Evolutionary conservation across 352 stramenopile genomes (phyloP), one percentile per base, ranked within the genome.

Genomic region (Phytophthora citricola): DNA sequence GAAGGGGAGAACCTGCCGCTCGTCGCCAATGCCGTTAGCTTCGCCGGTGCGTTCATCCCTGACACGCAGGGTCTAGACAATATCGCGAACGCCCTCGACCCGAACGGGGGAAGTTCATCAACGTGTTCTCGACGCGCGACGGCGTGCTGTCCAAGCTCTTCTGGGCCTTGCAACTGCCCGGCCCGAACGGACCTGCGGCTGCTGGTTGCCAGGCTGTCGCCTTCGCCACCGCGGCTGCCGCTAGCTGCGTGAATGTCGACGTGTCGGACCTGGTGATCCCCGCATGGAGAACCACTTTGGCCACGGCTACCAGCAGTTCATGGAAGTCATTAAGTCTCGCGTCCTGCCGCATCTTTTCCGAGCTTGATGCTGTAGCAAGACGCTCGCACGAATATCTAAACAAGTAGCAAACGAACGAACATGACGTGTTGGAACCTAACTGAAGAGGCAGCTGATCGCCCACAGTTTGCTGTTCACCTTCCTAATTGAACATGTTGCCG

Each of bases 71-170:
- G 64, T 1, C 58, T 93, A 14, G 59, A 65, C 15, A 71, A 63
- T 22, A 65, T 93, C 44, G 52, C 66, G 1, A 36, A 55, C 4
- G 75, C 77, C 4, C 66, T 93, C 4, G 65, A 81, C 27, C 58
- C 66, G 22, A 58, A 46, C 7, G 34, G 46, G 5, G 83, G 15
- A 80, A 75, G 63, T 82, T 95, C 54, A 39, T 95, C 58, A 95
- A 94, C 73, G 84, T 95, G 6, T 95, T 83, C 55, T 95, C 87
- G 8, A 66, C 67, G 10, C 85, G 81, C 7, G 87, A 95, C 69
- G 76, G 73, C 24, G 85, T 94, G 24, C 71, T 95, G 32, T 78
- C 74, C 15, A 89, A 91, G 50, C 75, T 95, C 36, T 94, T 94
- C 58, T 92, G 83, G 79, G 78, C 76, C 7, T 44, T 90, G 36